phyloP scores from a whole-genome alignment of 257 asterid genomes.

The Fraxinus cuspidata region DNA sequence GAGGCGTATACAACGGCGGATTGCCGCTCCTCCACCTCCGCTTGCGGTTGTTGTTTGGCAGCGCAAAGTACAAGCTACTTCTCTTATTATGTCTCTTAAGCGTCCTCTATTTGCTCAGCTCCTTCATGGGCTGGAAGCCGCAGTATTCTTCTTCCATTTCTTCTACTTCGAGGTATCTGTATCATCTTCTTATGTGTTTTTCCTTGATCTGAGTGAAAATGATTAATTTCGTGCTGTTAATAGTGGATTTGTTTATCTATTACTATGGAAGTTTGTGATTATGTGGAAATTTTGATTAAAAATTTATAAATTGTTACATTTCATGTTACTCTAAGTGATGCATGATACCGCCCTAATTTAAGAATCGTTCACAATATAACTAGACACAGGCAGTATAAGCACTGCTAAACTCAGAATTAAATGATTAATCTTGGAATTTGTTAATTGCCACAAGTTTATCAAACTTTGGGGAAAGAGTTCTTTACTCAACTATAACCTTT shows the following conservation, averaged over 20 bases:
- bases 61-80: conserved; percentile 49
- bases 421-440: conserved; percentile 6
- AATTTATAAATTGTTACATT: conserved; percentile 3
- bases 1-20: conserved; percentile 54
- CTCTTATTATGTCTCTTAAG: conserved; percentile 32
- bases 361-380: background rate
- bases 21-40: conserved; percentile 56
- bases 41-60: conserved; percentile 39
- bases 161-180: conserved; percentile 46
- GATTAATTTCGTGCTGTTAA: background rate
- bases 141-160: conserved; percentile 43
- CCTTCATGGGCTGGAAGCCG: conserved; percentile 60
- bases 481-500: background rate
- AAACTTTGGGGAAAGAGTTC: background rate
- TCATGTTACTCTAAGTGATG: background rate
- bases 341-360: background rate
- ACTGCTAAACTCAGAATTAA: background rate
- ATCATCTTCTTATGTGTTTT: conserved; percentile 8
- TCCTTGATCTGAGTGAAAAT: conserved; percentile 16
- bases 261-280: background rate
- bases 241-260: background rate
- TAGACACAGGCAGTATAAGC: background rate
- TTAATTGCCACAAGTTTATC: background rate
- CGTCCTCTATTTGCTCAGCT: conserved; percentile 38
- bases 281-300: background rate